Evolutionary conservation across 1,284 basidiomycete species (phyloP).

Genomic region (Papiliotrema nemorosa): DNA sequence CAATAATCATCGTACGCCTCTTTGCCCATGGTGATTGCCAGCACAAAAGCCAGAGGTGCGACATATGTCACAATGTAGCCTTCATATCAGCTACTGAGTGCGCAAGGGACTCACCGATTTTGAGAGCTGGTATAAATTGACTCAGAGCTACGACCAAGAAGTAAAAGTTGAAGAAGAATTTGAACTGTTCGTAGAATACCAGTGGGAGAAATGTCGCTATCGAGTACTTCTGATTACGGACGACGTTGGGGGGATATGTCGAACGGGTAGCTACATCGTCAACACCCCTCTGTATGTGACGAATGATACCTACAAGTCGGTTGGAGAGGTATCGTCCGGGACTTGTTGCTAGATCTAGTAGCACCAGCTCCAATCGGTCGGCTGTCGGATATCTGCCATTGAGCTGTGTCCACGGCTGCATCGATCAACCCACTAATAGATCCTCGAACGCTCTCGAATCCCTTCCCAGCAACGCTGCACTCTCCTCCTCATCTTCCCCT

Average conservation of each 20-base stretch:
- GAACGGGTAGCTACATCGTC: conserved; percentile 23
- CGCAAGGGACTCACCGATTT: conserved; percentile 66
- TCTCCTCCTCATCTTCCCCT: conserved; percentile 19
- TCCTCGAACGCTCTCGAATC: neutral
- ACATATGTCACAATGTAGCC: conserved; percentile 96
- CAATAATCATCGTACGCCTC: conserved; percentile 98
- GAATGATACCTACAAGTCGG: conserved; percentile 59
- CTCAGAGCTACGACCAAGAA: conserved; percentile 95
- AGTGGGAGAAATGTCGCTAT: conserved; percentile 89
- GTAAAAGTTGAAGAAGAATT: conserved; percentile 99
- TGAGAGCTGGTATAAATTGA: conserved; percentile 92
- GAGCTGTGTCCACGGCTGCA: no score
- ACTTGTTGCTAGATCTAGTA: conserved; percentile 58
- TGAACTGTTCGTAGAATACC: conserved; percentile 99
- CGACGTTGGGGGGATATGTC: conserved; percentile 66
- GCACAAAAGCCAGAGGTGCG: conserved; percentile 91
- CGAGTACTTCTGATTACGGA: conserved; percentile 98
- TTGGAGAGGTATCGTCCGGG: conserved; percentile 71
- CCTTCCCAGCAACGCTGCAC: conserved; percentile 11
- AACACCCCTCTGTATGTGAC: neutral
- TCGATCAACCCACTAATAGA: no score
- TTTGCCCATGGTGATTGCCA: conserved; percentile 94
- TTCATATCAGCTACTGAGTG: conserved; percentile 49
- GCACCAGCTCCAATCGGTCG: conserved; percentile 3
- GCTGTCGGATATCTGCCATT: no score